These are phyloP conservation scores for Neolentinus lepideus DNA, from an alignment of 1,284 basidiomycete genomes.

Conservation along the genomic window DNA sequence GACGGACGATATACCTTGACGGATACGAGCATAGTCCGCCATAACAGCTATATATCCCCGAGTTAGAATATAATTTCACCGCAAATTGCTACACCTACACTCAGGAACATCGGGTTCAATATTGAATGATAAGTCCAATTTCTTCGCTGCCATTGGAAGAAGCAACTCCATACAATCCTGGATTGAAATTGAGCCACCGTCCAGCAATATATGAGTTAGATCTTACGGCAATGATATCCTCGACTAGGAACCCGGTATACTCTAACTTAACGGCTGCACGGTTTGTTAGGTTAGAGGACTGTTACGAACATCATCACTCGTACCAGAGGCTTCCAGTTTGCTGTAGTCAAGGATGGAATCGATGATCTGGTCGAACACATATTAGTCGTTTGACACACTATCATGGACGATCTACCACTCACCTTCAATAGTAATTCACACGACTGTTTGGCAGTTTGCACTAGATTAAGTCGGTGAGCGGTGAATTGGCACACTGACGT, in stretches of 20 bases:
- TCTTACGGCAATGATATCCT: constrained; percentile 63
- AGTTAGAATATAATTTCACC: not conserved
- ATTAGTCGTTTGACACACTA: constrained; percentile 1
- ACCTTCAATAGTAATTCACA: constrained; percentile 66
- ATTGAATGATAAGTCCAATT: constrained; percentile 63
- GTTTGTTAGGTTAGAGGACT: not conserved
- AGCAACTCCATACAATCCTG: constrained; percentile 70
- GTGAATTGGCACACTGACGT: too few relatives aligned
- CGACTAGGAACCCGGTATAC: constrained; percentile 56
- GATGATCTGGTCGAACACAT: constrained; percentile 43
- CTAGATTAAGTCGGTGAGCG: constrained; percentile 21
- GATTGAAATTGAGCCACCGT: not conserved
- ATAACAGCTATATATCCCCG: constrained; percentile 43
- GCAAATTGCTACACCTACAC: constrained; percentile 30
- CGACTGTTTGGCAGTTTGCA: constrained; percentile 69
- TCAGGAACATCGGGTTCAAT: constrained; percentile 57
- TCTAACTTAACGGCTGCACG: constrained; percentile 56
- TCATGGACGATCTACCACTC: constrained; percentile 2
- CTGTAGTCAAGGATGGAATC: constrained; percentile 71
- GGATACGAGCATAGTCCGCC: constrained; percentile 63
- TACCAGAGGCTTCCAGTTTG: constrained; percentile 66
- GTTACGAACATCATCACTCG: constrained; percentile 3
- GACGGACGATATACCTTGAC: constrained; percentile 41
- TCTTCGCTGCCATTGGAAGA: constrained; percentile 63
- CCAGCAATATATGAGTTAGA: not conserved